Evolutionary conservation across 805 yeast genomes (phyloP).

Genomic region (Candida sonorensis): DNA sequence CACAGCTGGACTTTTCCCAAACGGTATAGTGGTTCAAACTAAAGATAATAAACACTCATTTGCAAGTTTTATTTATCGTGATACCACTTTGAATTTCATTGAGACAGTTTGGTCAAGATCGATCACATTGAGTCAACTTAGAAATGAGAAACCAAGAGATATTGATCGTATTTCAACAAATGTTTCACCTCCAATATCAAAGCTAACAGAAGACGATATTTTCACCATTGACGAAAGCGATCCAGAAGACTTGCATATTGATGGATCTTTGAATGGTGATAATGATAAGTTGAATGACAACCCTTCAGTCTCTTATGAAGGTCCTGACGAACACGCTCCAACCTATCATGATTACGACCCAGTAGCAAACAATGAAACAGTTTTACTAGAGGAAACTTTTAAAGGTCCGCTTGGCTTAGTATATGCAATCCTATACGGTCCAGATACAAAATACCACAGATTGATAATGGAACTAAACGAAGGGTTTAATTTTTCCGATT

Average conservation of each 20-base stretch:
- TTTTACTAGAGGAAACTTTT: slow-evolving; percentile 43
- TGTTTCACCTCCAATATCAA: slow-evolving; percentile 10
- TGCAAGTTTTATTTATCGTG: slow-evolving; percentile 84
- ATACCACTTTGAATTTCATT: slow-evolving; percentile 64
- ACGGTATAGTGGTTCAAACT: slow-evolving; percentile 74
- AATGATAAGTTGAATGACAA: slow-evolving; percentile 8
- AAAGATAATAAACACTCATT: slow-evolving; percentile 60
- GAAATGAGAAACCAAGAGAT: slow-evolving; percentile 20
- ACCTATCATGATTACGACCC: slow-evolving; percentile 44
- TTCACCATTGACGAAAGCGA: slow-evolving; percentile 27
- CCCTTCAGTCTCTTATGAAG: slow-evolving; percentile 28
- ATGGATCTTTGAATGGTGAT: neutral
- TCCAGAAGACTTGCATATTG: slow-evolving; percentile 11
- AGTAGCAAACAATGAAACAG: slow-evolving; percentile 40
- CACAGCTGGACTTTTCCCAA: slow-evolving; percentile 87
- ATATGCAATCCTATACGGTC: slow-evolving; percentile 65
- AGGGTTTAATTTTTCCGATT: slow-evolving; percentile 39
- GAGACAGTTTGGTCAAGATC: slow-evolving; percentile 61
- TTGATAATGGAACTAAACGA: slow-evolving; percentile 36
- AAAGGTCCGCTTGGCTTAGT: slow-evolving; percentile 75
- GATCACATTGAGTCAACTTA: slow-evolving; percentile 22
- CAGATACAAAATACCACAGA: slow-evolving; percentile 35
- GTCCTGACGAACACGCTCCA: slow-evolving; percentile 58
- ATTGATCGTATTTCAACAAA: slow-evolving; percentile 15
- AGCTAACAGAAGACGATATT: slow-evolving; percentile 24